A percentile compares a stretch with the other conserved stretches of the same genome.
Conservation (phyloP, 1,284 basidiomycete genomes). For the Trichosporon sp. region DNA sequence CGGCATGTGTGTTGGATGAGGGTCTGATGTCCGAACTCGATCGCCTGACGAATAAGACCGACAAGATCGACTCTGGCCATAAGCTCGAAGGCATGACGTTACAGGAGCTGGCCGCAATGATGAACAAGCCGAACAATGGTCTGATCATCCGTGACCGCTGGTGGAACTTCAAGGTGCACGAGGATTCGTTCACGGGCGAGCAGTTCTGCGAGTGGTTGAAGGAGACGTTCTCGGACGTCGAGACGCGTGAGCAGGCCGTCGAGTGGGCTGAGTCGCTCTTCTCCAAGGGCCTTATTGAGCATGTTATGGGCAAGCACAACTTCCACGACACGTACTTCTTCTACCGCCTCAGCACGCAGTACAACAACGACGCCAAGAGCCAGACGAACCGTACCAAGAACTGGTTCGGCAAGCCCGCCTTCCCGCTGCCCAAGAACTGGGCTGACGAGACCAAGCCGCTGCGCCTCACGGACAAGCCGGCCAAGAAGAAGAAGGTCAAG, state of each 20-base stretch:
- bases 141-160: slow-evolving; percentile 52
- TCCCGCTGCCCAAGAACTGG: slow-evolving; percentile 32
- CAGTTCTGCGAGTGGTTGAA: slow-evolving; percentile 86
- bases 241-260: slow-evolving; percentile 72
- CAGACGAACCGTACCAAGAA: slow-evolving; percentile 38
- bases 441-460: slow-evolving; percentile 31
- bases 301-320: slow-evolving; percentile 72
- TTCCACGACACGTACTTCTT: slow-evolving; percentile 83
- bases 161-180: slow-evolving; percentile 48
- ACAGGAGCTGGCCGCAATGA: slow-evolving; percentile 47
- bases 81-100: slow-evolving; percentile 50
- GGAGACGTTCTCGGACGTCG: slow-evolving; percentile 79
- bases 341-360: slow-evolving; percentile 78
- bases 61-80: slow-evolving; percentile 40
- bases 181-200: slow-evolving; percentile 78
- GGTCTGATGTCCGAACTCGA: slow-evolving; percentile 74
- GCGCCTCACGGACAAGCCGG: slow-evolving; percentile 31
- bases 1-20: slow-evolving; percentile 74
- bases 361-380: slow-evolving; percentile 45
- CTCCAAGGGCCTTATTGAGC: slow-evolving; percentile 77
- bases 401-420: slow-evolving; percentile 43
- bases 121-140: slow-evolving; percentile 53
- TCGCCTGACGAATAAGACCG: slow-evolving; percentile 61
- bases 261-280: slow-evolving; percentile 75
- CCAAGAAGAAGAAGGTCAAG: slow-evolving; percentile 67